Conservation (phyloP, 208 protist species). For the Porcisia deanei region DNA sequence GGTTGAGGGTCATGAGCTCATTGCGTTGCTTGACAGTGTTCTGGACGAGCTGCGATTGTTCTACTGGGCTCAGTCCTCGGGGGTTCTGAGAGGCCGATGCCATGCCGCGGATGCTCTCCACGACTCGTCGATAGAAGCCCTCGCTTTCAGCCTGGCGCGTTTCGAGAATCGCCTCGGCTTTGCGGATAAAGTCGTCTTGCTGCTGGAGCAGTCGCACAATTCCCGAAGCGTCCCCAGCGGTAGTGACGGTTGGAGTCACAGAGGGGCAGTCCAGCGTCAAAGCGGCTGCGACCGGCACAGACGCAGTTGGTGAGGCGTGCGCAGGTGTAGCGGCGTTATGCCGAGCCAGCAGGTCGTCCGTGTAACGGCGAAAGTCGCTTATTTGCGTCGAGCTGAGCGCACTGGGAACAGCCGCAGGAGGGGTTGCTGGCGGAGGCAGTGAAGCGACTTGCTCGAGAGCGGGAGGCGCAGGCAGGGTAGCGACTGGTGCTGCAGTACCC, state of each 20-base stretch:
- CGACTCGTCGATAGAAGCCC: slow-evolving; percentile 45
- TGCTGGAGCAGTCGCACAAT: slow-evolving; percentile 34
- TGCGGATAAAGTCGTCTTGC: slow-evolving; percentile 50
- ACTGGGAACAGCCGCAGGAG: no score
- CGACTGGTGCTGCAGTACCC: not conserved
- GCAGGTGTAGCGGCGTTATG: slow-evolving; percentile 15
- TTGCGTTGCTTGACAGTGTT: slow-evolving; percentile 73
- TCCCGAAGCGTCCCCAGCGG: slow-evolving; percentile 1
- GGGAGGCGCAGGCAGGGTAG: slow-evolving; percentile 2
- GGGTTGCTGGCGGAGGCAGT: not conserved
- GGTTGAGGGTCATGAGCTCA: slow-evolving; percentile 66
- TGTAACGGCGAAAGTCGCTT: slow-evolving; percentile 66
- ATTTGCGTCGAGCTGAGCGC: slow-evolving; percentile 45
- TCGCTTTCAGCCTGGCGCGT: slow-evolving; percentile 52
- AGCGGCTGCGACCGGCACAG: not conserved
- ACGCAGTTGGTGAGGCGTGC: not conserved
- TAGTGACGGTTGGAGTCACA: not conserved
- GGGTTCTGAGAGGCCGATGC: slow-evolving; percentile 24
- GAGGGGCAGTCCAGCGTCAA: not conserved
- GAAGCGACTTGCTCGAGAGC: slow-evolving; percentile 9
- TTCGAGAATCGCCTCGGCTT: slow-evolving; percentile 42
- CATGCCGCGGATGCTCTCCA: slow-evolving; percentile 32
- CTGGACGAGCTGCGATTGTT: slow-evolving; percentile 68
- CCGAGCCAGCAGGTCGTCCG: slow-evolving; percentile 49
- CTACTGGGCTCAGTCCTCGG: slow-evolving; percentile 43